Base-by-base conservation (phyloP, 2,329 filamentous ascomycete species). In the Colletotrichum sp. region DNA sequence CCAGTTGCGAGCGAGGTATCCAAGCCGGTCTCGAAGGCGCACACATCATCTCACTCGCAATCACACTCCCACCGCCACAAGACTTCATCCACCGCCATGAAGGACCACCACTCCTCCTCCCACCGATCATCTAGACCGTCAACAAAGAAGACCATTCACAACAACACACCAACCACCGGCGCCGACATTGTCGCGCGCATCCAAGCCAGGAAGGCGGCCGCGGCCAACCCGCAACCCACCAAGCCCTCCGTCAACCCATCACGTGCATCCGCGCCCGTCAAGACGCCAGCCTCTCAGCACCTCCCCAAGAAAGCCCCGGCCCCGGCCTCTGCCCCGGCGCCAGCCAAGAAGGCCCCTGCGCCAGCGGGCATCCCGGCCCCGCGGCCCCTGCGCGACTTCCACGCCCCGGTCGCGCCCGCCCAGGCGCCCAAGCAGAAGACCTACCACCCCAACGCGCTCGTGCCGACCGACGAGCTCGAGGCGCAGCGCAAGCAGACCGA, bases 111-210 rank as follows among this genome's bases (percentile, higher is more conserved):
- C 28, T 32, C 28, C 30, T 61, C 58, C 26, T 21, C 26, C 4
- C 30, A 32, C 58, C 43, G n/a, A 21, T 52, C 52, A 13, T 36
- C 61, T 6, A 38, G 34, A 10, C 61, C 61, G 2, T 43, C 32
- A 1, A 73, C 36, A 12, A 71, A 71, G 61, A 71, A 71, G 61
- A 71, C 24, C 4, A 26, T 66, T 2, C 72, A 5, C 61, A 75
- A 21, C 43, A 62, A 18, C 6, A 52, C 73, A 0, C 38, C 65
- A 5, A 69, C 65, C 2, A 73, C 64, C 1, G 73, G 73, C 3
- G 48, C 56, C 4, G 73, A 76, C 8, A 76, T 76, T 2, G 18
- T 76, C 16, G 71, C 72, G 24, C 48, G 73, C 8, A 76, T 76
- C 8, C 70, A 76, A 3, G 70, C 38, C 7, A 32, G 70, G 4